Percentiles rank a stretch among this genome's conserved stretches.
Conservation (phyloP, 1,284 basidiomycete species). For the Ceratobasidium sp. region DNA sequence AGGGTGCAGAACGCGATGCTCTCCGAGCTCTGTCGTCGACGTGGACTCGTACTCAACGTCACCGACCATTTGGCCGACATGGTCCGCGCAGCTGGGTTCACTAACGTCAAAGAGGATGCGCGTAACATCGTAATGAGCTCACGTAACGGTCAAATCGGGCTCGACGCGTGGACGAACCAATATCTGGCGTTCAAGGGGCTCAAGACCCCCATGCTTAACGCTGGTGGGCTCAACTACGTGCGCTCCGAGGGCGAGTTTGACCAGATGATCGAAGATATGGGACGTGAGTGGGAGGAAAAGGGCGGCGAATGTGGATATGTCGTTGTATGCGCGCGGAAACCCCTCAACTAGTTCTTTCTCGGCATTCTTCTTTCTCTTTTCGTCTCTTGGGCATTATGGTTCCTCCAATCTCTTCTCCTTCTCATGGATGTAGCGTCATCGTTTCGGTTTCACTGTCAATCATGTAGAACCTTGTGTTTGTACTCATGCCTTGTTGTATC, state of each 20-base stretch:
- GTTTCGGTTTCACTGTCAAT: neutral
- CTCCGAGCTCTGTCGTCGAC: slow-evolving; percentile 34
- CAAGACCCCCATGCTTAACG: slow-evolving; percentile 42
- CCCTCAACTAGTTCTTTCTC: slow-evolving; percentile 35
- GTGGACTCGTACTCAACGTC: slow-evolving; percentile 32
- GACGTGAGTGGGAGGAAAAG: slow-evolving; percentile 42
- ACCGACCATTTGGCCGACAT: slow-evolving; percentile 36
- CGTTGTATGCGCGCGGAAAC: slow-evolving; percentile 40
- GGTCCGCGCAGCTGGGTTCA: slow-evolving; percentile 39
- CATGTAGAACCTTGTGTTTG: neutral
- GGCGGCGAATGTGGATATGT: slow-evolving; percentile 41
- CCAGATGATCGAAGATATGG: slow-evolving; percentile 43
- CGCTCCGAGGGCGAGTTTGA: slow-evolving; percentile 40
- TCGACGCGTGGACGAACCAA: slow-evolving; percentile 40
- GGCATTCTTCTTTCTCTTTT: neutral
- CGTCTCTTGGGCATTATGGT: slow-evolving; percentile 4
- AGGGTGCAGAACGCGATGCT: slow-evolving; percentile 36
- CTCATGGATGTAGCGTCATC: neutral
- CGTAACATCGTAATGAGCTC: slow-evolving; percentile 42
- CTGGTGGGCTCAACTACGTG: slow-evolving; percentile 19
- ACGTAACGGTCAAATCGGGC: slow-evolving; percentile 34
- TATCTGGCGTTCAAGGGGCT: slow-evolving; percentile 41
- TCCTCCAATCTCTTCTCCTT: neutral
- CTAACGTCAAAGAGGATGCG: slow-evolving; percentile 24
- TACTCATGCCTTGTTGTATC: slow-evolving; percentile 21